These are phyloP conservation scores for Talaromyces liani DNA, from an alignment of 495 filamentous ascomycete species.

Conservation along the genomic window DNA sequence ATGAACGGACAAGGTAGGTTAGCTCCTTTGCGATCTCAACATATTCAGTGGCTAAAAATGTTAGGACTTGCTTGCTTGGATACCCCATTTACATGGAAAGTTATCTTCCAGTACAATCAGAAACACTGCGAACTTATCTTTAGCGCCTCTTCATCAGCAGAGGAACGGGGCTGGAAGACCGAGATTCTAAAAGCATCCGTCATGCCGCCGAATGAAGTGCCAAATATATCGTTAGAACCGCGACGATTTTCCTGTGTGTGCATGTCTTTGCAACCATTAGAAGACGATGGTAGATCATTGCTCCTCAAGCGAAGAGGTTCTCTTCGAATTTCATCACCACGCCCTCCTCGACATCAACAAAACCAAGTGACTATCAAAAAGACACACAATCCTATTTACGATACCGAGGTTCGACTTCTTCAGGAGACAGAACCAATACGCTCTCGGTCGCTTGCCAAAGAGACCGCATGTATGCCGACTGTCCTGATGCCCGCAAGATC, in stretches of 20 bases:
- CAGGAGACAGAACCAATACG: constrained; percentile 25
- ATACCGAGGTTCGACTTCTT: constrained; percentile 18
- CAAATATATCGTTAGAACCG: constrained; percentile 19
- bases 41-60: background rate
- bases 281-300: constrained; percentile 63
- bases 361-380: constrained; percentile 83
- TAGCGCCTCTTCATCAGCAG: constrained; percentile 76
- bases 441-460: constrained; percentile 14
- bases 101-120: constrained; percentile 73
- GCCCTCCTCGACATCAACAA: constrained; percentile 43
- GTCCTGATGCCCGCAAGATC: constrained; percentile 56
- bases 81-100: constrained; percentile 84
- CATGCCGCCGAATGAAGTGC: constrained; percentile 17
- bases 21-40: background rate
- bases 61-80: constrained; percentile 79
- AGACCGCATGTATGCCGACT: constrained; percentile 10
- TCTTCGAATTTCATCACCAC: constrained; percentile 66
- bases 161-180: constrained; percentile 69
- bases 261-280: constrained; percentile 65
- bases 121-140: constrained; percentile 78
- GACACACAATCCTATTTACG: constrained; percentile 63
- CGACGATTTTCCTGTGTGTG: constrained; percentile 44
- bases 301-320: constrained; percentile 71
- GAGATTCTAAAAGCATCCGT: constrained; percentile 28
- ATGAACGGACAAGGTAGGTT: constrained; percentile 74